A percentile compares a stretch with the other conserved stretches of the same genome.
These are phyloP conservation scores for Neonectria hederae DNA, from an alignment of 2,329 filamentous ascomycete genomes.

Conservation along the genomic window DNA sequence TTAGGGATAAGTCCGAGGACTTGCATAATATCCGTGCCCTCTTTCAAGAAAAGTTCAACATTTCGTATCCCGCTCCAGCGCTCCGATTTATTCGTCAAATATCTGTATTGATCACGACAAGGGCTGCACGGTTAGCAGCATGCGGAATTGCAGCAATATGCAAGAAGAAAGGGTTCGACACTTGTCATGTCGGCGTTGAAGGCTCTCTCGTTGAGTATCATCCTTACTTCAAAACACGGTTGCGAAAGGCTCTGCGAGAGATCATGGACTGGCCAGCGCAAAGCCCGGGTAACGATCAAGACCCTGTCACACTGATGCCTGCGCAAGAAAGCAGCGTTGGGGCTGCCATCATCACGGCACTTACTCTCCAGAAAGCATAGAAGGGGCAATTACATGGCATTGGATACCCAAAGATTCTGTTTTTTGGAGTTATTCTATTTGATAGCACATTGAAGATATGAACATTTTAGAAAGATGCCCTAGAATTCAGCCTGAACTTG, in stretches of 20 bases:
- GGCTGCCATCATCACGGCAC: slow-evolving; percentile 87
- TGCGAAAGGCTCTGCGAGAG: slow-evolving; percentile 88
- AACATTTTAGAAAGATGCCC: too few species aligned
- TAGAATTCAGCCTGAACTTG: background rate
- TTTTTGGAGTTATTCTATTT: too few species aligned
- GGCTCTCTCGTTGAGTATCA: slow-evolving; percentile 99
- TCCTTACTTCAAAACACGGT: slow-evolving; percentile 94
- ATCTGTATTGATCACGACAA: slow-evolving; percentile 93
- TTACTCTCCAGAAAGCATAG: slow-evolving; percentile 57
- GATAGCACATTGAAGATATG: too few species aligned
- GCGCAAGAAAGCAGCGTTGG: slow-evolving; percentile 98
- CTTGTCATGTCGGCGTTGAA: slow-evolving; percentile 94
- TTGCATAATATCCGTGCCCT: slow-evolving; percentile 87
- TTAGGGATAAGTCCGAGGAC: slow-evolving; percentile 94
- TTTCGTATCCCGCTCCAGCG: slow-evolving; percentile 78
- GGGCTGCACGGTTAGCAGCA: slow-evolving; percentile 89
- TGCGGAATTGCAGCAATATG: slow-evolving; percentile 96
- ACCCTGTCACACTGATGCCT: slow-evolving; percentile 86
- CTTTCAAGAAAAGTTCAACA: slow-evolving; percentile 78
- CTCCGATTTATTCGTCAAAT: slow-evolving; percentile 89
- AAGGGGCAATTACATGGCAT: background rate
- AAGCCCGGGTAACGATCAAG: slow-evolving; percentile 74
- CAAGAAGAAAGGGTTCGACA: slow-evolving; percentile 91
- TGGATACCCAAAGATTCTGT: background rate
- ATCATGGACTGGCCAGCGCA: slow-evolving; percentile 92